These are phyloP conservation scores for Lycium barbarum DNA, from an alignment of 257 asterid species.

Conservation along the genomic window DNA sequence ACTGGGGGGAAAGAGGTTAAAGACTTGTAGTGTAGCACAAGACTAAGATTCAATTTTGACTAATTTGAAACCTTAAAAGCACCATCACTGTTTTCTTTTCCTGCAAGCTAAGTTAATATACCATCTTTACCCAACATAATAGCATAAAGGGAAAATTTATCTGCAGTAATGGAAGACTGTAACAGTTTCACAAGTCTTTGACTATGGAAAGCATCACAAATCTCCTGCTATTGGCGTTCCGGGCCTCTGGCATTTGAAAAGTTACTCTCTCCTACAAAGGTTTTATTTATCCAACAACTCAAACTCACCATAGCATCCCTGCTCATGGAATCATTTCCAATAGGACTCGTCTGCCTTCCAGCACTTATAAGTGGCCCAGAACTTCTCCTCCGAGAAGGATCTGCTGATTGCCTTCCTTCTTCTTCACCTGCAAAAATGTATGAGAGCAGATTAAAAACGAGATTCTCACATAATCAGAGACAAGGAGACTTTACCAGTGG, in stretches of 20 bases:
- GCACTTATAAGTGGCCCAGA: slow-evolving; percentile 65
- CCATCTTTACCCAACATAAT: slow-evolving; percentile 1
- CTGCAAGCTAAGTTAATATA: not conserved
- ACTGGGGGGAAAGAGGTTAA: not conserved
- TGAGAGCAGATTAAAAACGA: not conserved
- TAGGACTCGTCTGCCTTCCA: slow-evolving; percentile 78
- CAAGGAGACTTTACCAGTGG: not conserved
- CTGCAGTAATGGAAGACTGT: slow-evolving; percentile 20
- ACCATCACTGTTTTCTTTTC: not conserved
- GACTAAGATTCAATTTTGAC: not conserved
- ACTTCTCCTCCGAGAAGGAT: slow-evolving; percentile 71
- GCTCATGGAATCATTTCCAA: slow-evolving; percentile 72
- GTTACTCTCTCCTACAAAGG: not conserved
- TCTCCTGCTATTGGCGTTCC: slow-evolving; percentile 19
- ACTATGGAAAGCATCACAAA: slow-evolving; percentile 11
- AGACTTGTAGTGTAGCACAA: slow-evolving; percentile 7
- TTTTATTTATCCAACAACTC: slow-evolving; percentile 10
- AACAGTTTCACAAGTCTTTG: slow-evolving; percentile 8
- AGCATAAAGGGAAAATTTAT: slow-evolving; percentile 10
- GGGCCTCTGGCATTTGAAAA: not conserved
- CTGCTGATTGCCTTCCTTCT: slow-evolving; percentile 77
- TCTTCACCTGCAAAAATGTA: slow-evolving; percentile 62
- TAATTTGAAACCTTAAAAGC: not conserved
- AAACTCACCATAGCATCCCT: slow-evolving; percentile 82
- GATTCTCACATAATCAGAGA: not conserved